Conservation (phyloP, 2,329 filamentous ascomycete species). For the Aspergillus melleus region DNA sequence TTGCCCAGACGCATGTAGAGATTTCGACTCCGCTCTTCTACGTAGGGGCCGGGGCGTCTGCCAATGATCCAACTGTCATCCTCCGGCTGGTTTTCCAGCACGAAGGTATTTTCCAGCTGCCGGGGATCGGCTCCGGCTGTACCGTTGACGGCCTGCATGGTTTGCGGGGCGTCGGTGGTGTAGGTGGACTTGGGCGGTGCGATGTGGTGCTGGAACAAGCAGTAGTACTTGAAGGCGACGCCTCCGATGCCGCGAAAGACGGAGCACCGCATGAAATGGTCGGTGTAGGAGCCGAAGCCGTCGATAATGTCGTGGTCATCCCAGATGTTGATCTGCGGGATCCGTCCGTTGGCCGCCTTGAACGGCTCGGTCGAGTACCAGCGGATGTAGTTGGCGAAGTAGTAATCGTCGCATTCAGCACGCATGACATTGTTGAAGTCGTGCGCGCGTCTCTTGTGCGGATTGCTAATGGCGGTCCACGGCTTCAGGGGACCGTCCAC, state of each 20-base stretch:
- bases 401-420: constrained; percentile 60
- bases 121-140: constrained; percentile 61
- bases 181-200: constrained; percentile 83
- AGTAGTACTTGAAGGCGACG: constrained; percentile 60
- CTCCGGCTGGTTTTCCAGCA: constrained; percentile 57
- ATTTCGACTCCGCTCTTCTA: constrained; percentile 61
- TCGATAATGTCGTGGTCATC: constrained; percentile 68
- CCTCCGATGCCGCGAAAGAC: constrained; percentile 67
- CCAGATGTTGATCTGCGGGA: constrained; percentile 66
- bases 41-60: constrained; percentile 66
- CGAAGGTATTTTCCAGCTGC: constrained; percentile 74
- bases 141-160: constrained; percentile 51
- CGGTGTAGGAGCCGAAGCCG: constrained; percentile 65
- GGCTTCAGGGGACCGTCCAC: constrained; percentile 75
- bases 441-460: constrained; percentile 59
- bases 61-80: constrained; percentile 80
- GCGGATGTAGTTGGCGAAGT: constrained; percentile 61
- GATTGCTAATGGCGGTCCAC: constrained; percentile 63
- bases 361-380: constrained; percentile 72
- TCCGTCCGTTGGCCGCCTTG: constrained; percentile 60
- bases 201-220: constrained; percentile 72
- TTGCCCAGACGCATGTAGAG: constrained; percentile 65
- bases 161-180: constrained; percentile 69
- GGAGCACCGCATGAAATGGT: constrained; percentile 65
- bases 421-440: constrained; percentile 66